Evolutionary conservation across 345 rosid species (phyloP).

Genomic region (Carallia brachiata): DNA sequence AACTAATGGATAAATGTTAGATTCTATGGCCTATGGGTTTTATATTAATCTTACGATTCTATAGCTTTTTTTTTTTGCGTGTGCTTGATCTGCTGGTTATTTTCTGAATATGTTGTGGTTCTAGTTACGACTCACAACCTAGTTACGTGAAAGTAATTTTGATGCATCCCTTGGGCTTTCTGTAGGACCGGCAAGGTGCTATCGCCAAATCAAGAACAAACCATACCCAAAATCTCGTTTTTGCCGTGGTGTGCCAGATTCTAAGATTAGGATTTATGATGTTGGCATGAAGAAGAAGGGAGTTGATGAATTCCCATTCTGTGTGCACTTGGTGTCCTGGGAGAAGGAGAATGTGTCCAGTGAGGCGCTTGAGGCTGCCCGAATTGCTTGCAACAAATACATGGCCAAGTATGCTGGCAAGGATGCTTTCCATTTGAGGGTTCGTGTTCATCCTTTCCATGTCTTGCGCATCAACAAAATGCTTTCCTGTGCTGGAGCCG

Average conservation of each 20-base stretch:
- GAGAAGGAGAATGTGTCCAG: slow-evolving; percentile 76
- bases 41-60: too few relatives aligned
- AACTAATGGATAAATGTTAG: too few relatives aligned
- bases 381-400: slow-evolving; percentile 79
- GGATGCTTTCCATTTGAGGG: slow-evolving; percentile 75
- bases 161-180: not conserved
- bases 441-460: slow-evolving; percentile 78
- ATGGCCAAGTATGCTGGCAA: slow-evolving; percentile 74
- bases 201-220: slow-evolving; percentile 64
- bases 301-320: slow-evolving; percentile 77
- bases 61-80: too few relatives aligned
- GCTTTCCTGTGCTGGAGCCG: slow-evolving; percentile 90
- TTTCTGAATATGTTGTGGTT: not conserved
- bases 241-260: slow-evolving; percentile 77
- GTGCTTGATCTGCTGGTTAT: not conserved
- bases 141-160: not conserved
- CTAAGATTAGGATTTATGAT: slow-evolving; percentile 76
- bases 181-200: slow-evolving; percentile 33
- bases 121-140: not conserved
- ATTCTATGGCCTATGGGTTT: too few relatives aligned
- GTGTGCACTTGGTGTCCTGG: slow-evolving; percentile 81
- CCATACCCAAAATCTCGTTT: slow-evolving; percentile 68
- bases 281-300: slow-evolving; percentile 84
- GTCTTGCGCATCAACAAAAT: slow-evolving; percentile 77
- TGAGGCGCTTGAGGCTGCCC: slow-evolving; percentile 78